A percentile compares a stretch with the other conserved stretches of the same genome.
Conservation (phyloP, 345 rosid species). For the Leavenworthia alabamica region DNA sequence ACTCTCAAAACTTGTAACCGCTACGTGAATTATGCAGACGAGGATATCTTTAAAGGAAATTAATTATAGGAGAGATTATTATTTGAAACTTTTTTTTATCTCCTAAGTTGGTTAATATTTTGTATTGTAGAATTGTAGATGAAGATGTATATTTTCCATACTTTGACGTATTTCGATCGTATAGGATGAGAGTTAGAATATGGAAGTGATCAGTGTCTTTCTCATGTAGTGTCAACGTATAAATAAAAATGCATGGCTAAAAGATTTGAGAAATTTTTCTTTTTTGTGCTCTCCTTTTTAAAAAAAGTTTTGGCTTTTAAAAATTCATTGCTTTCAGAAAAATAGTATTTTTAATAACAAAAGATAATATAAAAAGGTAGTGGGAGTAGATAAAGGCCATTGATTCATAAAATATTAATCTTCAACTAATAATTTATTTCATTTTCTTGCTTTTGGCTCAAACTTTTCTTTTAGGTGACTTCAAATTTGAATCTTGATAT, state of each 20-base stretch:
- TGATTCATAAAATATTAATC: conserved; percentile 10
- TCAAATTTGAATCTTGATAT: conserved; percentile 22
- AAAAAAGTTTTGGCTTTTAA: background rate
- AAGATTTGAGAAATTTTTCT: background rate
- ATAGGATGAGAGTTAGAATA: background rate
- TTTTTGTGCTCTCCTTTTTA: conserved; percentile 1
- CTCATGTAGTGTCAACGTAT: background rate
- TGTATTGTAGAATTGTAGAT: no score
- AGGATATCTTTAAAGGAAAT: background rate
- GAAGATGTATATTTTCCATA: background rate
- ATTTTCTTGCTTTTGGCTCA: conserved; percentile 23
- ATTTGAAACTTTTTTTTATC: background rate
- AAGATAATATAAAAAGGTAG: conserved; percentile 16
- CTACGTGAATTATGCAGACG: background rate
- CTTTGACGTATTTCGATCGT: background rate
- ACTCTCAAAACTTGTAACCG: background rate
- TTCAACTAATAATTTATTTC: background rate
- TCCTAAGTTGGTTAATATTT: background rate
- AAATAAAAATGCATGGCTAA: conserved; percentile 12
- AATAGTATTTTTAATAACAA: conserved; percentile 8
- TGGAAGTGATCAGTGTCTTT: background rate
- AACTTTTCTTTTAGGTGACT: conserved; percentile 18
- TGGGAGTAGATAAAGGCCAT: conserved; percentile 21
- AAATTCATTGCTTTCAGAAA: conserved; percentile 9
- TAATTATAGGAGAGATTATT: background rate